Percentiles rank a stretch among this genome's conserved stretches.
Evolutionary conservation across 2,329 filamentous ascomycete genomes (phyloP).

Genomic region (Pseudocercospora macadamiae): DNA sequence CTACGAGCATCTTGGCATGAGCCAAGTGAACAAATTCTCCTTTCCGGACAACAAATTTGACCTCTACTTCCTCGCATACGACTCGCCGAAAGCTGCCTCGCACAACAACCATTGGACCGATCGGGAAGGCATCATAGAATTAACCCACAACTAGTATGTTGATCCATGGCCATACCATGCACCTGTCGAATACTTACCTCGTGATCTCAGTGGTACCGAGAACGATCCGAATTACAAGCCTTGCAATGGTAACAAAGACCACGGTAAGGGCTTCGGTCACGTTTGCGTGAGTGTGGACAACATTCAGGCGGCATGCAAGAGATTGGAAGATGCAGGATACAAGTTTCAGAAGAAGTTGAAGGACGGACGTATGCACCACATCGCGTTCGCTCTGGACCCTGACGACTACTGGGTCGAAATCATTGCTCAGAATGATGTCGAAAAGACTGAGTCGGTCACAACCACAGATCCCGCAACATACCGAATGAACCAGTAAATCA

Average conservation of each 20-base stretch:
- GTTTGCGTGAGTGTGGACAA: constrained; percentile 70
- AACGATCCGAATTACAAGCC: constrained; percentile 77
- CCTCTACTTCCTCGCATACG: constrained; percentile 92
- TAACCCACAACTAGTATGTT: background rate
- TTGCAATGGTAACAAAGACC: constrained; percentile 89
- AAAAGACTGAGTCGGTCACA: constrained; percentile 71
- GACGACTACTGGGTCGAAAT: constrained; percentile 67
- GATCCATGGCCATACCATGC: background rate
- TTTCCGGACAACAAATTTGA: constrained; percentile 91
- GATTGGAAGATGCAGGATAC: constrained; percentile 88
- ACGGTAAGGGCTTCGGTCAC: constrained; percentile 80
- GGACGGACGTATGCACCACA: constrained; percentile 83
- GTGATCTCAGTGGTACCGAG: constrained; percentile 90
- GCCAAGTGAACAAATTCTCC: constrained; percentile 75
- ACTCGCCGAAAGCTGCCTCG: constrained; percentile 74
- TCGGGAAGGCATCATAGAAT: constrained; percentile 71
- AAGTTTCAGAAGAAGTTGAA: constrained; percentile 92
- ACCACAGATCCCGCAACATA: constrained; percentile 72
- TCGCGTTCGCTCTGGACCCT: constrained; percentile 56
- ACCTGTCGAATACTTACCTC: constrained; percentile 31
- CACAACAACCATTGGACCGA: constrained; percentile 74
- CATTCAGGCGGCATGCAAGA: constrained; percentile 85
- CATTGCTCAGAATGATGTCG: constrained; percentile 70
- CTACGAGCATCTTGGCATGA: constrained; percentile 91
- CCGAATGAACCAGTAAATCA: constrained; percentile 67